Evolutionary conservation across 1,284 basidiomycete species (phyloP), one percentile per base, ranked within the genome.

Genomic region (Cryptococcus sp.): DNA sequence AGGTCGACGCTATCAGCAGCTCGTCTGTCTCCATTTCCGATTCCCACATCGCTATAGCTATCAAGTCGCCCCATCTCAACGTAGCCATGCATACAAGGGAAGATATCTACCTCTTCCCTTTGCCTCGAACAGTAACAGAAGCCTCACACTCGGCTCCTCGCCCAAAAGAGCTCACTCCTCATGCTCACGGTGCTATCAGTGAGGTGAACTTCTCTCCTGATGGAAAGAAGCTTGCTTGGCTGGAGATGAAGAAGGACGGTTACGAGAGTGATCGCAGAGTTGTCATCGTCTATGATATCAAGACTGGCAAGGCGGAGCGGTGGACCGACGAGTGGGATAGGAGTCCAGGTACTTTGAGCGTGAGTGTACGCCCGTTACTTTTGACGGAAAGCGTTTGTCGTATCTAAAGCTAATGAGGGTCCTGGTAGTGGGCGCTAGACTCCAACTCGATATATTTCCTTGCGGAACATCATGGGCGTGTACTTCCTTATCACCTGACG

Each of bases 221-320:
- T 40, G 89, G 87, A 0, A 83, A 82, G 54, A 89, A 88, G 75
- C 84, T 86, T 1, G 91, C 89, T 0, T 96, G 93, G 93, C 79
- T 90, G 41, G 88, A 96, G 76, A 83, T 93, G 63, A 86, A 87
- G 48, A 74, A 88, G 70, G 91, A 96, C 69, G 93, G 92, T 1
- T 89, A 93, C 68, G 93, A 96, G 77, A 83, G 87, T 22, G 80
- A 81, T 61, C 64, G 70, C 22, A 70, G 76, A 41, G 87, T 89
- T 68, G 83, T 93, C 47, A 85, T 92, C 50, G 83, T 93, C 15
- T 89, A 87, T 67, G 75, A 77, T 50, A 85, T 84, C 5, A 56
- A 61, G 25, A 51, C 51, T 15, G 59, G 62, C 34, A 63, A 65
- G 40, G 52, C 55, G 11, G 65, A 55, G 19, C 48, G 63, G 11